These are phyloP conservation scores for Psilocybe cyanescens DNA, from an alignment of 768 basidiomycete genomes.

Conservation along the genomic window DNA sequence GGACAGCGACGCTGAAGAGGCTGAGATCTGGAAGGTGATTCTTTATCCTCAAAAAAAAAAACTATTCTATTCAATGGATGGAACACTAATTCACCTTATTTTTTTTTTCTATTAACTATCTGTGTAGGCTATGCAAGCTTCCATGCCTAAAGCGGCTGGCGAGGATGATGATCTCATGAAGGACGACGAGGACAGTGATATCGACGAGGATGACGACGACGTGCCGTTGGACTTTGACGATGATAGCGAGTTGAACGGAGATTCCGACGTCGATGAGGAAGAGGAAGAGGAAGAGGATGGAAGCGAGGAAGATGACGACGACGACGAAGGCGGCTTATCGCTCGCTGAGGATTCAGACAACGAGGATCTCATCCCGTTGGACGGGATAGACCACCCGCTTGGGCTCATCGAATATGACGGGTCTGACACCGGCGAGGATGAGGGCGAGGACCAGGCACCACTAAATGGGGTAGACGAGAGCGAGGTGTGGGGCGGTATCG, in stretches of 20 bases:
- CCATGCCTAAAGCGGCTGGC: constrained; percentile 66
- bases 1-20: constrained; percentile 50
- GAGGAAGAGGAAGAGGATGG: too few relatives aligned
- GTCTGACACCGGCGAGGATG: constrained; percentile 43
- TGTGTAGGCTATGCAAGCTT: constrained; percentile 82
- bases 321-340: constrained; percentile 51
- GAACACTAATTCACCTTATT: constrained; percentile 1
- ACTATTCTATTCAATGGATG: background rate
- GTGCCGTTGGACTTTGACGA: constrained; percentile 12
- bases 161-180: constrained; percentile 50
- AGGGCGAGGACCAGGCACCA: too few relatives aligned
- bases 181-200: constrained; percentile 32
- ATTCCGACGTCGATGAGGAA: constrained; percentile 22
- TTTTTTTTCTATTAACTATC: background rate
- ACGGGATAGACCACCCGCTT: constrained; percentile 52
- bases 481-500: constrained; percentile 63
- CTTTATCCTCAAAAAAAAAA: background rate
- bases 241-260: constrained; percentile 26
- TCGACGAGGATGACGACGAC: constrained; percentile 38
- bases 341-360: constrained; percentile 71
- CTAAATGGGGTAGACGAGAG: constrained; percentile 44
- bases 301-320: constrained; percentile 36
- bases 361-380: constrained; percentile 66
- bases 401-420: constrained; percentile 67
- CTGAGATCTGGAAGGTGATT: constrained; percentile 86